These are phyloP conservation scores for Globisporangium recalcitrans DNA, from an alignment of 352 stramenopile species.

Conservation along the genomic window DNA sequence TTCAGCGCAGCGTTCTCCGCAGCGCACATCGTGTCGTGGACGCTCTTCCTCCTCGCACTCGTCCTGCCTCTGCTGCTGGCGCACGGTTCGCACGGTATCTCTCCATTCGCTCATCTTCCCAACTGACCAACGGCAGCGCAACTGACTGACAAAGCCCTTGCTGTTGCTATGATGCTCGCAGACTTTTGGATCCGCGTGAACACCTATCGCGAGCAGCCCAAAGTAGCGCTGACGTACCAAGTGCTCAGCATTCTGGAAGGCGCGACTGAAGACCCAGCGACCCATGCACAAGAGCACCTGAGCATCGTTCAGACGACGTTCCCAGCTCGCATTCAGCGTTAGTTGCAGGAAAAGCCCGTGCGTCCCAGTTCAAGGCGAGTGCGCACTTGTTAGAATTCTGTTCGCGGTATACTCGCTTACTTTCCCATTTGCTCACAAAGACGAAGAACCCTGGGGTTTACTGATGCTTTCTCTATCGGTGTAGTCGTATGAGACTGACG, in stretches of 20 bases:
- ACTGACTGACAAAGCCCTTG: too few species aligned
- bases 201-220: constrained; percentile 61
- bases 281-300: constrained; percentile 14
- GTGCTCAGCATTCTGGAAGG: constrained; percentile 61
- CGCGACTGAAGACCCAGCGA: constrained; percentile 13
- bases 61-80: constrained; percentile 55
- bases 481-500: constrained; percentile 43
- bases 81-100: constrained; percentile 42
- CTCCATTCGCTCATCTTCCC: neutral
- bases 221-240: constrained; percentile 50
- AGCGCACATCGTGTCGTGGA: constrained; percentile 40
- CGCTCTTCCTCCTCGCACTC: constrained; percentile 33
- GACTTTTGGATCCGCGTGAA: constrained; percentile 60
- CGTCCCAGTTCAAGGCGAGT: constrained; percentile 36
- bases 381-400: neutral
- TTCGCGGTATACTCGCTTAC: neutral
- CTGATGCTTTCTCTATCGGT: constrained; percentile 1
- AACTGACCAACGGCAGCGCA: too few species aligned
- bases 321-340: constrained; percentile 29
- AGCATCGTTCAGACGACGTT: constrained; percentile 46
- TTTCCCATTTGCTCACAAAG: neutral
- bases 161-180: constrained; percentile 13
- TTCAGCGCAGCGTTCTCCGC: constrained; percentile 48
- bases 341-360: constrained; percentile 34
- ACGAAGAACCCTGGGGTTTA: neutral